Base-by-base conservation (phyloP, 225 moss, liverwort and hornwort species). In the Marchantia paleacea region DNA sequence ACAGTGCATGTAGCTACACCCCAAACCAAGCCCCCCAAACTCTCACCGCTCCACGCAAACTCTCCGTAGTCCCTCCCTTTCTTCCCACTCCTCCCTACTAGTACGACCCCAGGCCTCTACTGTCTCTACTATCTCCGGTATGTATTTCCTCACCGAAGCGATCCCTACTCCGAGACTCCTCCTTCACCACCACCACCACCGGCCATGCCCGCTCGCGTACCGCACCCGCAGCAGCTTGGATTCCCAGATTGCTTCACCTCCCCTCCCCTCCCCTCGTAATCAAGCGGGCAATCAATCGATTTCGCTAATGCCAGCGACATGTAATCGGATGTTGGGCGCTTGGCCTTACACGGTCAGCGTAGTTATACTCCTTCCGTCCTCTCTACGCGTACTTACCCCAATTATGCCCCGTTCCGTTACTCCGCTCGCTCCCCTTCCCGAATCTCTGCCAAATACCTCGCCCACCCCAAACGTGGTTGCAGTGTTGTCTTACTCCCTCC, bases 1-100 rank as follows among this genome's bases (percentile, higher is more conserved):
- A 66, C 78, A 54, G 79, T 69, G 55, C 69, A 49, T 70, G 52
- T 54, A 71, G 57, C 53, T 24, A 28, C 53, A 71, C 79, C 79
- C 69, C 57, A 69, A 57, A 55, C n/a, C 12, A 29, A 29, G 55
- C 29, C 0, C 55, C 54, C 54, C 25, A 55, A 53, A 55, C 22
- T 26, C 29, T 54, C 79, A 2, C 24, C 69, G 68, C n/a, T 77
- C 77, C 63, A 77, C 73, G 73, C 49, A 25, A 53, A 73, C 52
- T 25, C 73, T 53, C 12, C 11, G 10, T 73, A 12, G 57, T 57
- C 13, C 57, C 57, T 10, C 69, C 7, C 24, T 39, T 69, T 9
- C 28, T 8, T 69, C 31, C 69, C 11, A 5, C 20, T 72, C 72
- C 47, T 20, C 70, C 48, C 47, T 19, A 12, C 2, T 9, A 9